Conservation (phyloP, 2,329 filamentous ascomycete genomes). For the Neofusicoccum parvum region DNA sequence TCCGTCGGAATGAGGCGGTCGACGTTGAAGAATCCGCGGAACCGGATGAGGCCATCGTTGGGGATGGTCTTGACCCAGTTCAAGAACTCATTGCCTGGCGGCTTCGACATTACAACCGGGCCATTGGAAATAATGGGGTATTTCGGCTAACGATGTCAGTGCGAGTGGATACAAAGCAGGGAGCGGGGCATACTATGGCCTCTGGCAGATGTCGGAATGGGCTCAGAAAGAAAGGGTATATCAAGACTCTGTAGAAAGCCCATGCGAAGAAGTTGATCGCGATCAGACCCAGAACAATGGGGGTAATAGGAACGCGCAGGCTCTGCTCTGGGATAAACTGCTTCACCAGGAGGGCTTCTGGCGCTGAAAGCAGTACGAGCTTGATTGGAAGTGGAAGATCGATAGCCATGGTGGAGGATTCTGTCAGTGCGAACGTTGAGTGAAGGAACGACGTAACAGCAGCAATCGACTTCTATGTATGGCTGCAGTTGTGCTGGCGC, state of each 20-base stretch:
- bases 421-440: neutral
- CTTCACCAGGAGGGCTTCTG: constrained; percentile 18
- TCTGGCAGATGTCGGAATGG: constrained; percentile 44
- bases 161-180: too few relatives aligned
- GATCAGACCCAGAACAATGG: constrained; percentile 5
- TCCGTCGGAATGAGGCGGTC: constrained; percentile 42
- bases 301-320: constrained; percentile 3
- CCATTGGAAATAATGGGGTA: constrained; percentile 41
- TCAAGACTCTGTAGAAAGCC: constrained; percentile 21
- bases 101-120: constrained; percentile 35
- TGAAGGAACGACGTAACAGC: neutral
- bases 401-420: constrained; percentile 11
- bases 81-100: constrained; percentile 36
- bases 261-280: constrained; percentile 12
- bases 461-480: neutral
- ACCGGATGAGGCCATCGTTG: constrained; percentile 45
- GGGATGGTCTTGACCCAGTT: constrained; percentile 41
- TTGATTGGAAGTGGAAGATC: constrained; percentile 11
- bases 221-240: constrained; percentile 43
- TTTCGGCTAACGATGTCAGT: constrained; percentile 25
- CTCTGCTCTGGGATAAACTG: constrained; percentile 13
- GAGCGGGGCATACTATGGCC: constrained; percentile 25
- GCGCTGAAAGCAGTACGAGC: constrained; percentile 9
- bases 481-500: neutral
- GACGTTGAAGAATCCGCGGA: constrained; percentile 41